Evolutionary conservation across 345 rosid species (phyloP), one percentile per base, ranked within the genome.

Genomic region (Lepidium aucheri): DNA sequence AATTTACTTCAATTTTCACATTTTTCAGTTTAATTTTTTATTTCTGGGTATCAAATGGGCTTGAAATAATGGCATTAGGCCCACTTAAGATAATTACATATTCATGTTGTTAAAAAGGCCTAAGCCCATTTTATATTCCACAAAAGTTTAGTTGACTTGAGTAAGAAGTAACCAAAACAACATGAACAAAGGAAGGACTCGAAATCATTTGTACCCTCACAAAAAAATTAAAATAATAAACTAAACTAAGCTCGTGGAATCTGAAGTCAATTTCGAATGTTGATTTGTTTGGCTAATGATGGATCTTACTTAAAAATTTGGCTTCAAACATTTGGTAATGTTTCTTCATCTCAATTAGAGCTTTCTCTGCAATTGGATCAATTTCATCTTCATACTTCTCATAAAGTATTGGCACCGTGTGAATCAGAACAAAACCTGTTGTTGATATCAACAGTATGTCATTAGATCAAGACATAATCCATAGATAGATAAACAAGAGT

Each of bases 311-410:
- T n/a, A 81, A 66, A 64, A 79, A 75, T 80, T 88, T 88, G 18
- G 81, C 84, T 74, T 88, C 83, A 35, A 88, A 77, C 13, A 80
- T 82, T 57, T 80, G 76, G 74, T 78, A 86, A 14, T 81, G 96
- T 74, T 76, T 90, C 63, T 81, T 83, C 18, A 91, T 57, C 77
- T 85, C 87, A 10, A 77, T 41, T 66, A 58, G 43, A 4, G 83
- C 88, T 83, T 85, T 88, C 84, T 86, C 97, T 4, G 88, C 90
- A 17, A 86, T 68, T 18, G 87, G 91, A 73, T 91, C 97, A 59
- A 91, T 71, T 63, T 86, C 88, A 78, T 88, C 84, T 68, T 88
- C 96, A 17, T 72, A 86, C 80, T 84, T 91, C 77, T 91, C 96
- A 53, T 91, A 91, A 7, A 91, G 46, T 53, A 82, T 82, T 6